Evolutionary conservation across 768 basidiomycete species (phyloP).

Genomic region (Boletus rex-veris): DNA sequence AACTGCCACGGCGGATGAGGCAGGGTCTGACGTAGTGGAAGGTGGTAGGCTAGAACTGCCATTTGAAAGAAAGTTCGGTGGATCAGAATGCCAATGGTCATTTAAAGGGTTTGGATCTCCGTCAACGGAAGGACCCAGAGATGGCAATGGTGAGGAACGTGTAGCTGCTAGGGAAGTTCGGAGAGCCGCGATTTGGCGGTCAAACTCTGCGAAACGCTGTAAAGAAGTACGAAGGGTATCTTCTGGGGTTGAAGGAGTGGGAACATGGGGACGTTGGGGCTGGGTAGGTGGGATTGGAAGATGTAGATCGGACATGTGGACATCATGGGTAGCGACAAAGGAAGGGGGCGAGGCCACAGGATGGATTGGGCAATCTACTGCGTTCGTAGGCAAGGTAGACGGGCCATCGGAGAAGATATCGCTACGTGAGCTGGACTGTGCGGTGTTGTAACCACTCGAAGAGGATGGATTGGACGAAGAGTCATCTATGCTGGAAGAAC

Average conservation of each 20-base stretch:
- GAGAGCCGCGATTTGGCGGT: conserved; percentile 49
- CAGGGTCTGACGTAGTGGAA: conserved; percentile 4
- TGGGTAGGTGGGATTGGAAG: conserved; percentile 22
- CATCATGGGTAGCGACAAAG: conserved; percentile 43
- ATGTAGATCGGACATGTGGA: conserved; percentile 46
- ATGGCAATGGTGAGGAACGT: conserved; percentile 28
- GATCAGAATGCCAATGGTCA: conserved; percentile 16
- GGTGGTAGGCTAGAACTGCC: conserved; percentile 1
- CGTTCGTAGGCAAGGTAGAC: conserved; percentile 8
- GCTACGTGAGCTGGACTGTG: conserved; percentile 35
- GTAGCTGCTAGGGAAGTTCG: conserved; percentile 36
- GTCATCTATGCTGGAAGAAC: conserved; percentile 40
- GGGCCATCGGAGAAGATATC: conserved; percentile 23
- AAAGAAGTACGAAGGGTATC: conserved; percentile 44
- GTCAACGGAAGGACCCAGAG: conserved; percentile 18
- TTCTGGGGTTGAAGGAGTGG: conserved; percentile 23
- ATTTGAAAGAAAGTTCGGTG: conserved; percentile 20
- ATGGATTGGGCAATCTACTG: conserved; percentile 19
- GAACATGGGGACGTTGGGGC: conserved; percentile 9
- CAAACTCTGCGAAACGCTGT: conserved; percentile 53
- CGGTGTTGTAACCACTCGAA: conserved; percentile 36
- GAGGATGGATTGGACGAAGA: conserved; percentile 32
- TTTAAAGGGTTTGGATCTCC: conserved; percentile 14
- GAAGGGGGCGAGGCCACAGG: conserved; percentile 31
- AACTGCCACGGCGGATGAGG: conserved; percentile 8